phyloP scores from a whole-genome alignment of 352 stramenopile genomes.

The Phytophthora hybrid region DNA sequence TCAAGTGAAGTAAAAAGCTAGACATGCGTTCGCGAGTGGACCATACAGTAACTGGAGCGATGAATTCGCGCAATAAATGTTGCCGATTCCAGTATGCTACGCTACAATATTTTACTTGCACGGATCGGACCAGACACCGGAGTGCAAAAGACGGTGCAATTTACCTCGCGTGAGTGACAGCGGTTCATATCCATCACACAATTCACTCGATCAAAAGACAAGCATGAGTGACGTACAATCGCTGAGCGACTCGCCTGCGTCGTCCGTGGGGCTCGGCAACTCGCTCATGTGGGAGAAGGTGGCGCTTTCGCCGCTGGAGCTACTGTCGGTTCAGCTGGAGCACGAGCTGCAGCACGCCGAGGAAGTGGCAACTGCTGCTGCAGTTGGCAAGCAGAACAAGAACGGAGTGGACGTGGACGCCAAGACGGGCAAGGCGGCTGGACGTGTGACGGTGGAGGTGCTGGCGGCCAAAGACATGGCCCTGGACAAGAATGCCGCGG shows the following conservation, averaged over 20 bases:
- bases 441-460: slow-evolving; percentile 62
- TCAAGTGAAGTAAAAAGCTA: no score
- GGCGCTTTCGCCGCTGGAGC: slow-evolving; percentile 72
- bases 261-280: slow-evolving; percentile 55
- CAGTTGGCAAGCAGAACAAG: slow-evolving; percentile 67
- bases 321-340: slow-evolving; percentile 78
- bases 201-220: slow-evolving; percentile 21
- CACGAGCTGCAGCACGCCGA: slow-evolving; percentile 68
- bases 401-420: slow-evolving; percentile 75
- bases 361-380: slow-evolving; percentile 42
- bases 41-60: no score
- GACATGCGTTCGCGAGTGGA: no score
- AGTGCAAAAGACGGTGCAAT: background rate
- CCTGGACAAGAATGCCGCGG: slow-evolving; percentile 36
- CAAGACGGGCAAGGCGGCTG: slow-evolving; percentile 65
- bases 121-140: no score
- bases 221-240: slow-evolving; percentile 60
- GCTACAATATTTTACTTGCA: no score
- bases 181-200: slow-evolving; percentile 29
- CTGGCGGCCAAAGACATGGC: slow-evolving; percentile 49
- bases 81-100: no score
- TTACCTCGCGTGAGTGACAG: background rate
- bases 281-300: slow-evolving; percentile 86
- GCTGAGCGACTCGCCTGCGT: slow-evolving; percentile 51
- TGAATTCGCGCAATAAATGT: no score